Conservation (phyloP, 2,329 filamentous ascomycete species). For the Diaporthe caulivora region DNA sequence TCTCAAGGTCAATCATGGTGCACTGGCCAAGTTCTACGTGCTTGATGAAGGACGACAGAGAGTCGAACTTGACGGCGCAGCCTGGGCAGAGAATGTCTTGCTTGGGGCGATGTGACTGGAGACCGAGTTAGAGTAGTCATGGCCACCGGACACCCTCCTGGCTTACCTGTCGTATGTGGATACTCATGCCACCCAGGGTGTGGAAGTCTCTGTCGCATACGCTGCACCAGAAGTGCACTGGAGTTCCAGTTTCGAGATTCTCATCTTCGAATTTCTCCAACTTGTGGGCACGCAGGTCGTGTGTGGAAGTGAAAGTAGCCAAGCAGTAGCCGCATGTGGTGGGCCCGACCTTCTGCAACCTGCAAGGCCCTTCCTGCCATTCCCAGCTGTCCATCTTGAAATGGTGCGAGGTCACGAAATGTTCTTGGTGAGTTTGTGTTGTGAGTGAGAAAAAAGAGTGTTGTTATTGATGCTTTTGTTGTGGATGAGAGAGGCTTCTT, state of each 20-base stretch:
- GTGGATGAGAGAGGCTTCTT: not conserved
- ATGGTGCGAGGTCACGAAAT: not conserved
- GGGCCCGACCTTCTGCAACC: not conserved
- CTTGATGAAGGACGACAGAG: conserved; percentile 53
- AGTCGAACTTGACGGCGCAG: conserved; percentile 54
- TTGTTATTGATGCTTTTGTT: not conserved
- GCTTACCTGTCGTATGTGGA: conserved; percentile 53
- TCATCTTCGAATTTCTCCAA: conserved; percentile 47
- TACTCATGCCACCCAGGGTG: conserved; percentile 46
- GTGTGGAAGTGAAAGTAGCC: conserved; percentile 38
- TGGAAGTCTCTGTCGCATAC: conserved; percentile 54
- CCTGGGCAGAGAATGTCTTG: conserved; percentile 62
- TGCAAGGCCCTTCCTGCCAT: not conserved
- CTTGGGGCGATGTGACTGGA: conserved; percentile 53
- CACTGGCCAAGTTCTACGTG: conserved; percentile 62
- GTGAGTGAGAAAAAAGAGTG: not conserved
- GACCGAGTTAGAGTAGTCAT: not conserved
- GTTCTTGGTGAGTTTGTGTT: not conserved
- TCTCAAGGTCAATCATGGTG: conserved; percentile 45
- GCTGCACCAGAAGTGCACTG: conserved; percentile 53
- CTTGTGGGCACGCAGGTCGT: conserved; percentile 43
- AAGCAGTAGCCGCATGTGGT: conserved; percentile 39
- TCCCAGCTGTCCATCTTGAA: not conserved
- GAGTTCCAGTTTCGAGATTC: not conserved
- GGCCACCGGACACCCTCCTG: not conserved